A percentile compares a stretch with the other conserved stretches of the same genome.
Evolutionary conservation across 495 filamentous ascomycete species (phyloP).

Genomic region (Elasticomyces elasticus): DNA sequence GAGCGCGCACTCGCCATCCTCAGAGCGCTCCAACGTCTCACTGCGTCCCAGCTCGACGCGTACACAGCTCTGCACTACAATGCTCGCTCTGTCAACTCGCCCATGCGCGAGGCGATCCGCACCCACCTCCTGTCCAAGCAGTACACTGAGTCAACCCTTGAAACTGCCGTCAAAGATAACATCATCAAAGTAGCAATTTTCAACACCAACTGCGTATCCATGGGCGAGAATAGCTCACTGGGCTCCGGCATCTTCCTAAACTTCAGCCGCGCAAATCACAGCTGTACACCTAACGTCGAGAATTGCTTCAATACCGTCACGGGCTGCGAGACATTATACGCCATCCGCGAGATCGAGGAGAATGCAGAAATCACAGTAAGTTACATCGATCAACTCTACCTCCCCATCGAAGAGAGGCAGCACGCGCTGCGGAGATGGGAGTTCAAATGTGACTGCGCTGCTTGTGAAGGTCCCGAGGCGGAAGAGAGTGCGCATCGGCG

Average conservation of each 20-base stretch:
- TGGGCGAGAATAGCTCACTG: conserved; percentile 8
- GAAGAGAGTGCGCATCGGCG: not conserved
- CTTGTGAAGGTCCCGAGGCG: conserved; percentile 13
- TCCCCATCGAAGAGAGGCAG: conserved; percentile 9
- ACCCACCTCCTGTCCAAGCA: not conserved
- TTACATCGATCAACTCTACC: conserved; percentile 15
- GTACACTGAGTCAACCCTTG: conserved; percentile 17
- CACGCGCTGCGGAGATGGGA: not conserved
- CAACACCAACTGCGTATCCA: conserved; percentile 24
- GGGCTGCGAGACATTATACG: conserved; percentile 20
- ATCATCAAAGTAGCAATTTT: conserved; percentile 24
- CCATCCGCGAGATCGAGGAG: conserved; percentile 21
- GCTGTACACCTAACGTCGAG: conserved; percentile 28
- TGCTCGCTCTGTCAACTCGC: conserved; percentile 15
- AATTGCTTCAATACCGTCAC: conserved; percentile 25
- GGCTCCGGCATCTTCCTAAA: conserved; percentile 23
- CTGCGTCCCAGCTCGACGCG: conserved; percentile 9
- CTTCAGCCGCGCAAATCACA: conserved; percentile 28
- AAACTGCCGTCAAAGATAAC: conserved; percentile 14
- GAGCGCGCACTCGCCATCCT: conserved; percentile 19
- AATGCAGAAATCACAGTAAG: conserved; percentile 27
- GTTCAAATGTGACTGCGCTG: conserved; percentile 25
- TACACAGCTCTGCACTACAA: conserved; percentile 21
- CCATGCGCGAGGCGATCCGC: conserved; percentile 16
- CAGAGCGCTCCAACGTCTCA: conserved; percentile 17